Evolutionary conservation across 176 grass and related monocot species (phyloP).

Genomic region (Oryza rufipogon): DNA sequence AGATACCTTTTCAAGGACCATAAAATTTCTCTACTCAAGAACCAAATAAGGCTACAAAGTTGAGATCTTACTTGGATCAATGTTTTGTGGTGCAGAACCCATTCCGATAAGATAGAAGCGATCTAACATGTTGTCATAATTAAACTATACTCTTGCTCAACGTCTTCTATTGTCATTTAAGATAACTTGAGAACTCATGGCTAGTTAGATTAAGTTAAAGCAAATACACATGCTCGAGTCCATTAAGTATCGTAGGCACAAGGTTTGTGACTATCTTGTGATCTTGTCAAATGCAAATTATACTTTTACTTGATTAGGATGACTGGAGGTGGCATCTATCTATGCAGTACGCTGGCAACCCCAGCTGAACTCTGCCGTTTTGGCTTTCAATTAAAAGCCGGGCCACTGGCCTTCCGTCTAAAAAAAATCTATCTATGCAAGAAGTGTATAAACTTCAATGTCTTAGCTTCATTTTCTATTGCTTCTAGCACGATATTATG

Average conservation of each 20-base stretch:
- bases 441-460: constrained; percentile 12
- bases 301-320: constrained; percentile 31
- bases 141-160: constrained; percentile 39
- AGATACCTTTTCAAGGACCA: no score
- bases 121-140: constrained; percentile 38
- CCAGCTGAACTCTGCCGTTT: no score
- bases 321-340: not conserved
- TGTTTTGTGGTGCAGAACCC: constrained; percentile 34
- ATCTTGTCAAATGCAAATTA: constrained; percentile 3
- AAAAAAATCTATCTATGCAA: not conserved
- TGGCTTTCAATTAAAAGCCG: no score
- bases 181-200: constrained; percentile 5
- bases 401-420: no score
- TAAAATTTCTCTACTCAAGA: not conserved
- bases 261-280: constrained; percentile 3
- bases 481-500: not conserved
- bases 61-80: constrained; percentile 41
- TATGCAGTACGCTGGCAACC: not conserved
- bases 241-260: not conserved
- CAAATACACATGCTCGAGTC: not conserved
- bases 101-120: constrained; percentile 48
- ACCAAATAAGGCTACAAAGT: constrained; percentile 29
- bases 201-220: constrained; percentile 13
- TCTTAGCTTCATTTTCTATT: constrained; percentile 18
- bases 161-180: constrained; percentile 17